Evolutionary conservation across 768 basidiomycete species (phyloP).

Genomic region (Suillus sp.): DNA sequence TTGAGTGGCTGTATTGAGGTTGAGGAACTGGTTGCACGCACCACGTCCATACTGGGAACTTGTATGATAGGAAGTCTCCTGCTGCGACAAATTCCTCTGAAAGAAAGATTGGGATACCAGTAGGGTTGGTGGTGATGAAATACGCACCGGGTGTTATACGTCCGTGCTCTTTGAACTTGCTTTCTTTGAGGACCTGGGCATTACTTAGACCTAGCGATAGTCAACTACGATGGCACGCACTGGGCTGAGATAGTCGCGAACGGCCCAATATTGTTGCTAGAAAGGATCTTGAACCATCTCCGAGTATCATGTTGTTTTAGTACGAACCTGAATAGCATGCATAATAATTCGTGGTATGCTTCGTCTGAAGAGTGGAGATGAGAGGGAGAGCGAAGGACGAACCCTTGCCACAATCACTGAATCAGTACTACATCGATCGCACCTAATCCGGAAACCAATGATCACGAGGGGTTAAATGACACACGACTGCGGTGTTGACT

Average conservation of each 20-base stretch:
- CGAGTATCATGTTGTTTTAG: not conserved
- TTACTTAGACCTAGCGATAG: constrained; percentile 25
- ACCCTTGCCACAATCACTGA: constrained; percentile 29
- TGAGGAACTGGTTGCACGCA: constrained; percentile 38
- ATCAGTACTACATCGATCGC: constrained; percentile 29
- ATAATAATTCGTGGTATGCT: constrained; percentile 29
- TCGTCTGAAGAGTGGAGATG: constrained; percentile 16
- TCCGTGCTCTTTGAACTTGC: constrained; percentile 99
- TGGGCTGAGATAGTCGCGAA: constrained; percentile 92
- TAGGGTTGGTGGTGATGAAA: constrained; percentile 3
- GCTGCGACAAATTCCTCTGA: constrained; percentile 97
- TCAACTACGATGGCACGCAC: constrained; percentile 48
- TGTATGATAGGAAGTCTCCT: constrained; percentile 96
- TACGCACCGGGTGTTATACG: constrained; percentile 87
- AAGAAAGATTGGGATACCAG: constrained; percentile 11
- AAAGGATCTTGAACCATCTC: constrained; percentile 12
- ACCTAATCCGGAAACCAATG: constrained; percentile 33
- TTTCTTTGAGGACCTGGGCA: constrained; percentile 88
- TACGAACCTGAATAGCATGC: constrained; percentile 51
- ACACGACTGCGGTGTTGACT: not conserved
- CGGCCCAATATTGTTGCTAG: constrained; percentile 90
- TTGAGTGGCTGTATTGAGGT: constrained; percentile 10
- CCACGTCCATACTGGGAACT: constrained; percentile 99
- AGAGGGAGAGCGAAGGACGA: constrained; percentile 23
- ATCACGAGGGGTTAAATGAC: constrained; percentile 4